Evolutionary conservation across 1,284 basidiomycete genomes (phyloP), one percentile per base, ranked within the genome.

Genomic region (Tilletia walkeri): DNA sequence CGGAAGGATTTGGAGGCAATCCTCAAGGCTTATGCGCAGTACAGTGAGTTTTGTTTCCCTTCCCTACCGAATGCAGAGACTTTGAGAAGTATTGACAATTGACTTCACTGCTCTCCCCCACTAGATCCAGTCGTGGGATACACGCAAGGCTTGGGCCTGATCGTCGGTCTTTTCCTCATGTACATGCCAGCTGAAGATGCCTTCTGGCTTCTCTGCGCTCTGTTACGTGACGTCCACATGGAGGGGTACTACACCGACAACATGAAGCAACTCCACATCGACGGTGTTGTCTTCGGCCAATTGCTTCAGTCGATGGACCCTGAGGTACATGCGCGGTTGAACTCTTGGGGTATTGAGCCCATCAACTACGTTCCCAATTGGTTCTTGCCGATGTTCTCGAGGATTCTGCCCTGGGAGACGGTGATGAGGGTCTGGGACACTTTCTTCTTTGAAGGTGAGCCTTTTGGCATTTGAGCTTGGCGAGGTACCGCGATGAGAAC

Each of bases 161-260:
- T 96, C 66, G 89, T 90, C 10, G 93, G 91, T 0, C 89, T 92
- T 69, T 85, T 95, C 36, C 85, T 96, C 0, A 86, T 92, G 38
- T 90, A 93, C 71, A 89, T 92, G 0, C 92, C 91, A 0, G 91
- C 94, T 72, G 93, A 96, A 83, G 92, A 95, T 74, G 91, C 92
- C 0, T 97, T 97, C 82, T 96, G 92, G 93, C 78, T 86, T 12
- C 78, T 87, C 10, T 80, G 81, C 6, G 93, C 92, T 3, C 91
- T 96, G 72, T 86, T 94, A 6, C 90, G 91, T 38, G 88, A 90
- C 3, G 76, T 78, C 24, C 79, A 80, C 69, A 75, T 82, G 76
- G 77, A 77, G 30, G 76, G 75, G 47, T 94, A 94, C 84, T 95
- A 92, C 82, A 88, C 90, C 45, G 88, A 87, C 67, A 72, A 73